Percentiles rank a stretch among this genome's conserved stretches.
Evolutionary conservation across 345 rosid genomes (phyloP).

Genomic region (Rubroshorea leprosula): DNA sequence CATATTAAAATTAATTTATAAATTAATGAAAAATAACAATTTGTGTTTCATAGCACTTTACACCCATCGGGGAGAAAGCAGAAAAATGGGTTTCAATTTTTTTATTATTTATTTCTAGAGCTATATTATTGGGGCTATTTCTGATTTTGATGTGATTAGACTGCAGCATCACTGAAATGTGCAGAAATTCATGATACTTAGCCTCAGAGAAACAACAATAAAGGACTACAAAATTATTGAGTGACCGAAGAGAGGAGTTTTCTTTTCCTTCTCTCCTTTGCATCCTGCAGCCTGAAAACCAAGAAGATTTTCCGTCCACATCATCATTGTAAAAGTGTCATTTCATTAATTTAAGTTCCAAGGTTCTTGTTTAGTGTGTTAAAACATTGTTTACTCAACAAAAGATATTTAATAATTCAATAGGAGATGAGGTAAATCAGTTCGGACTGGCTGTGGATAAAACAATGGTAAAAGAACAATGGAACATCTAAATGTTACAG

Average conservation of each 20-base stretch:
- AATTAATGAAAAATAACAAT: too few relatives aligned
- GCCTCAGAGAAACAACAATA: not conserved
- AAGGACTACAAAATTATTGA: slow-evolving; percentile 23
- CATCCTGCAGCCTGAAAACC: not conserved
- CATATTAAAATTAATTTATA: too few relatives aligned
- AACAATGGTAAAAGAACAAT: too few relatives aligned
- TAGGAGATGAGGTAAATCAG: too few relatives aligned
- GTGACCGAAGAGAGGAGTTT: not conserved
- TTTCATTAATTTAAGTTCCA: too few relatives aligned
- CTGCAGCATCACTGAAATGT: slow-evolving; percentile 31
- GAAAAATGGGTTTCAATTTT: not conserved
- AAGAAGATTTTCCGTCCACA: not conserved
- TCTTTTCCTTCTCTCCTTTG: not conserved
- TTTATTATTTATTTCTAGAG: slow-evolving; percentile 4
- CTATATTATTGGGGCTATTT: slow-evolving; percentile 29
- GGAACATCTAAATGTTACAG: too few relatives aligned
- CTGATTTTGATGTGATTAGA: slow-evolving; percentile 51
- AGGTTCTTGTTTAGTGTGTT: too few relatives aligned
- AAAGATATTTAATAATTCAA: too few relatives aligned
- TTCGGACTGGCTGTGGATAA: too few relatives aligned
- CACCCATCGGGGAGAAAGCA: too few relatives aligned
- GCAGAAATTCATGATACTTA: slow-evolving; percentile 25
- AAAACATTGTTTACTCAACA: too few relatives aligned
- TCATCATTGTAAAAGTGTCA: not conserved
- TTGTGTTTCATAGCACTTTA: too few relatives aligned